phyloP scores from a whole-genome alignment of 2,329 filamentous ascomycete species.

The Dothistroma septosporum region DNA sequence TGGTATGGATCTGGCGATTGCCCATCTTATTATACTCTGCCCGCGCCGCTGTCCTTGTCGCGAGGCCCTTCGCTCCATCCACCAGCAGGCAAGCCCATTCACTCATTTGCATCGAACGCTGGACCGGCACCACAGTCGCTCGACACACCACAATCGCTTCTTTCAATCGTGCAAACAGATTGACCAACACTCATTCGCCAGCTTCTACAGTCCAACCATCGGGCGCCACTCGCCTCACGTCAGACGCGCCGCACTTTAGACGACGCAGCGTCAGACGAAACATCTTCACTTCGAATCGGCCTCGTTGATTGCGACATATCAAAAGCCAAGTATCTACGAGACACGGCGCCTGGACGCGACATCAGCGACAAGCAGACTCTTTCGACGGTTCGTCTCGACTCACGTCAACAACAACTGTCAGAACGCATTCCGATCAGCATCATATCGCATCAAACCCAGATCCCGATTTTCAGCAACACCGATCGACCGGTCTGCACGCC shows the following conservation, averaged over 20 bases:
- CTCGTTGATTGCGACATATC: not conserved
- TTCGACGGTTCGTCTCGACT: not conserved
- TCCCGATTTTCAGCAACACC: conserved; percentile 4
- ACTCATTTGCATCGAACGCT: conserved; percentile 3
- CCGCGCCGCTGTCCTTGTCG: conserved; percentile 2
- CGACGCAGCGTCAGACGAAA: conserved; percentile 19
- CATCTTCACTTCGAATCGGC: conserved; percentile 3
- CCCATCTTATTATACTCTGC: not conserved
- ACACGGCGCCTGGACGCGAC: conserved; percentile 1
- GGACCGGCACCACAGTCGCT: conserved; percentile 3
- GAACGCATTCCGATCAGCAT: conserved; percentile 14
- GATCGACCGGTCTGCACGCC: conserved; percentile 11
- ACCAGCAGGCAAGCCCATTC: not conserved
- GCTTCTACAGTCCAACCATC: not conserved
- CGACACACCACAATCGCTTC: conserved; percentile 1
- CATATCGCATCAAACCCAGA: conserved; percentile 13
- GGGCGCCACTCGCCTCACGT: not conserved
- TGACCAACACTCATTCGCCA: conserved; percentile 6
- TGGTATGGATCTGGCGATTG: not conserved
- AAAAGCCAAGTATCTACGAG: conserved; percentile 15
- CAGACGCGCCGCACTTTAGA: conserved; percentile 8
- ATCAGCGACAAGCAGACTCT: not conserved
- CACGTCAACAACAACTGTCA: conserved; percentile 8
- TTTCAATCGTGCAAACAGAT: conserved; percentile 2
- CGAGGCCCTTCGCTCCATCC: not conserved